Conservation (phyloP, 495 filamentous ascomycete species). For the Jackrogersella minutella region DNA sequence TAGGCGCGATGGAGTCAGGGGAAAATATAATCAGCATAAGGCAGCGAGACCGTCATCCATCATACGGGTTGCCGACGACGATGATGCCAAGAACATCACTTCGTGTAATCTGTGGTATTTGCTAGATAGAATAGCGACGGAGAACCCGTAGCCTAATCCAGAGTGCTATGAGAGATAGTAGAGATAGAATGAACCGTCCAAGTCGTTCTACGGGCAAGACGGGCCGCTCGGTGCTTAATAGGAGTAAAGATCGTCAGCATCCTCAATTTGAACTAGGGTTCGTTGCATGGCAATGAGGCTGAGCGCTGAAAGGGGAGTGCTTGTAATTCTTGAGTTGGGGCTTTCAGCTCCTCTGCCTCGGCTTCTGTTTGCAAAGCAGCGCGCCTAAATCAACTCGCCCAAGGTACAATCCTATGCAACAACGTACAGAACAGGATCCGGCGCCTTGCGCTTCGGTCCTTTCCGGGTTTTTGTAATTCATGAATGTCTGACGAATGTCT, state of each 20-base stretch:
- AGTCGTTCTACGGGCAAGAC: slow-evolving; percentile 19
- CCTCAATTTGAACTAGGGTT: slow-evolving; percentile 33
- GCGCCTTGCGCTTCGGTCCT: slow-evolving; percentile 38
- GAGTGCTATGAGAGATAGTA: slow-evolving; percentile 17
- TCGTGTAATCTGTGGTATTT: slow-evolving; percentile 4
- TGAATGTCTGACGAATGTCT: slow-evolving; percentile 3
- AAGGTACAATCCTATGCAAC: slow-evolving; percentile 9
- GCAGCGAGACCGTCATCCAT: slow-evolving; percentile 8
- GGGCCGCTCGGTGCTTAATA: slow-evolving; percentile 38
- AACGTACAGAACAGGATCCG: slow-evolving; percentile 16
- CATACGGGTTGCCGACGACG: neutral
- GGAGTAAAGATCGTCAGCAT: slow-evolving; percentile 38
- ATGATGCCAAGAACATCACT: slow-evolving; percentile 4
- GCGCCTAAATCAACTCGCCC: slow-evolving; percentile 14
- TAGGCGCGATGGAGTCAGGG: slow-evolving; percentile 17
- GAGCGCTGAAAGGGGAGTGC: slow-evolving; percentile 37
- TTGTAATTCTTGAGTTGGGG: slow-evolving; percentile 22
- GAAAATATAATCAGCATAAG: neutral
- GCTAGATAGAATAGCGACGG: slow-evolving; percentile 7
- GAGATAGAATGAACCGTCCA: slow-evolving; percentile 26
- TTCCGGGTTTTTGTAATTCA: slow-evolving; percentile 18
- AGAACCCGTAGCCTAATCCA: slow-evolving; percentile 19
- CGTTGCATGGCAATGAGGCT: slow-evolving; percentile 38
- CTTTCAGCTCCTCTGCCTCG: slow-evolving; percentile 40
- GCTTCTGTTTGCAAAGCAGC: slow-evolving; percentile 20